A percentile compares a stretch with the other conserved stretches of the same genome.
Conservation (phyloP, 495 filamentous ascomycete genomes). For the Podospora appendiculata region DNA sequence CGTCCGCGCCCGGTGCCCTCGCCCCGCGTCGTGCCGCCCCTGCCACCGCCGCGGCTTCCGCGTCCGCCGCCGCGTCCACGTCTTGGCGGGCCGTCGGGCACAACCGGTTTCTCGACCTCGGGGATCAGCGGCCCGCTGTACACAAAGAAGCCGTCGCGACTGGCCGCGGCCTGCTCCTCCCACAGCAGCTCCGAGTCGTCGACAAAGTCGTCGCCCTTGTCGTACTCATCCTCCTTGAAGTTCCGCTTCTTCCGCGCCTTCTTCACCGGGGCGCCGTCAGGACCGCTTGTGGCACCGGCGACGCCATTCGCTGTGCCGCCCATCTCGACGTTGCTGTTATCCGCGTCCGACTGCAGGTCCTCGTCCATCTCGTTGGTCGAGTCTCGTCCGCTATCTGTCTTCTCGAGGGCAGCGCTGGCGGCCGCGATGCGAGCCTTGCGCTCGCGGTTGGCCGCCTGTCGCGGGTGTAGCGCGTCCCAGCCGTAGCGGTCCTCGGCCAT, state of each 20-base stretch:
- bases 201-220: slow-evolving; percentile 94
- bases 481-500: slow-evolving; percentile 90
- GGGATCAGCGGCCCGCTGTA: slow-evolving; percentile 79
- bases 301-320: slow-evolving; percentile 24
- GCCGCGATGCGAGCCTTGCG: slow-evolving; percentile 76
- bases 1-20: slow-evolving; percentile 38
- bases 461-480: slow-evolving; percentile 86
- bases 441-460: slow-evolving; percentile 74
- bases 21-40: slow-evolving; percentile 29
- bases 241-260: slow-evolving; percentile 61
- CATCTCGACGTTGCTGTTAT: slow-evolving; percentile 67
- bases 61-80: slow-evolving; percentile 61
- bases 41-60: slow-evolving; percentile 50
- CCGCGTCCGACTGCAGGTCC: slow-evolving; percentile 52
- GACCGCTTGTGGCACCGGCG: slow-evolving; percentile 54
- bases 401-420: slow-evolving; percentile 72
- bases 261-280: slow-evolving; percentile 50
- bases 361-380: slow-evolving; percentile 69
- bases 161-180: slow-evolving; percentile 91
- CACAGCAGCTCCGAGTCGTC: slow-evolving; percentile 93
- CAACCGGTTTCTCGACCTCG: slow-evolving; percentile 79
- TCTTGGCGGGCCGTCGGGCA: slow-evolving; percentile 65
- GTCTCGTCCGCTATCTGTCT: slow-evolving; percentile 62
- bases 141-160: slow-evolving; percentile 86
- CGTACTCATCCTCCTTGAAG: slow-evolving; percentile 91